Conservation (phyloP, 2,329 filamentous ascomycete genomes). For the Rutstroemia sydowiana region DNA sequence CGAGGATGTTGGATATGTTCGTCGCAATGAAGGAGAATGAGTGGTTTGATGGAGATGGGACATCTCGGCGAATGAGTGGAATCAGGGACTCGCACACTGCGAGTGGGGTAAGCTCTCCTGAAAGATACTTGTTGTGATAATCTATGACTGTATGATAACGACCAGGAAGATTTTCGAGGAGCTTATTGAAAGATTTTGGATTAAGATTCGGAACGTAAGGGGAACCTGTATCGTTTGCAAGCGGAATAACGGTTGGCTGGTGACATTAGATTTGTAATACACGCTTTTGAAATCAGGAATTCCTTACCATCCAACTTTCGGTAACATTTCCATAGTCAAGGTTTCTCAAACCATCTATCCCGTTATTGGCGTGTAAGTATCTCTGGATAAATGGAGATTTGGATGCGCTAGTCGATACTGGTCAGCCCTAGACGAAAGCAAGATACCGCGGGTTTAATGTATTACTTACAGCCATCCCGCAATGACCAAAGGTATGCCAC, state of each 20-base stretch:
- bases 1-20: constrained; percentile 52
- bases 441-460: constrained; percentile 18
- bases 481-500: constrained; percentile 55
- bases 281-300: not conserved
- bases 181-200: constrained; percentile 35
- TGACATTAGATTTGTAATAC: not conserved
- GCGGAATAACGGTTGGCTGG: constrained; percentile 49
- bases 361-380: constrained; percentile 62
- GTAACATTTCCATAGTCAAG: constrained; percentile 39
- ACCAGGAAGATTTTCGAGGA: constrained; percentile 35
- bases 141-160: constrained; percentile 66
- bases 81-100: constrained; percentile 65
- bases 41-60: constrained; percentile 49
- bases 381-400: constrained; percentile 54
- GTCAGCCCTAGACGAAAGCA: not conserved
- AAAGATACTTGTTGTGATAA: constrained; percentile 68
- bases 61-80: constrained; percentile 58
- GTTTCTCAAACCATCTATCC: constrained; percentile 41
- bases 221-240: constrained; percentile 30
- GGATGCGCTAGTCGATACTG: constrained; percentile 39
- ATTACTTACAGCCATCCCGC: constrained; percentile 56
- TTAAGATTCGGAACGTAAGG: constrained; percentile 35
- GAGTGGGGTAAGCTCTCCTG: constrained; percentile 61
- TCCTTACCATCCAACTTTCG: constrained; percentile 42
- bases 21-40: constrained; percentile 64